Conservation (phyloP, 2,329 filamentous ascomycete genomes). For the Teratosphaeria zuluensis region DNA sequence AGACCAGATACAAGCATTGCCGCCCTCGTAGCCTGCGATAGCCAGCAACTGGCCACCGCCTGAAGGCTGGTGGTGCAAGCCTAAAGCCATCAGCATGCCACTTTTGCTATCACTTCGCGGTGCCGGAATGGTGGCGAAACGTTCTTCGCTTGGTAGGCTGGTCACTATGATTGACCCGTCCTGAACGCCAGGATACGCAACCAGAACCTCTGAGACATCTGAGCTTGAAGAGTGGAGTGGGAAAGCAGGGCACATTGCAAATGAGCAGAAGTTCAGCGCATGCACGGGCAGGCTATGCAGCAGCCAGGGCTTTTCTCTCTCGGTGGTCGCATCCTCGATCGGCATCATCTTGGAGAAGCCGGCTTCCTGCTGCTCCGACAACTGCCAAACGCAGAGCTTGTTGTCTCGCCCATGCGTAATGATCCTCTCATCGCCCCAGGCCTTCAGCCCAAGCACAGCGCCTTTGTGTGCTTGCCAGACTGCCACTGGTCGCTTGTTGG, state of each 20-base stretch:
- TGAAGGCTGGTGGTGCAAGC: constrained; percentile 34
- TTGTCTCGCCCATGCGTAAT: constrained; percentile 53
- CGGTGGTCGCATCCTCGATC: constrained; percentile 46
- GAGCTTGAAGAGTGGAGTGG: neutral
- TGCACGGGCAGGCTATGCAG: constrained; percentile 77
- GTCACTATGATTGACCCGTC: constrained; percentile 66
- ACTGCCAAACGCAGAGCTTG: constrained; percentile 35
- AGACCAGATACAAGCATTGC: constrained; percentile 53
- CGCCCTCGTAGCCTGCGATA: constrained; percentile 76
- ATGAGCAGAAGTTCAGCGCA: constrained; percentile 89
- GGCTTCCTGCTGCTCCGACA: constrained; percentile 58
- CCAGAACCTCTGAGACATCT: constrained; percentile 30
- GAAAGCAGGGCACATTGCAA: constrained; percentile 36
- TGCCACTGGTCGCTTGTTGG: constrained; percentile 67
- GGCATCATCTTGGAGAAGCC: constrained; percentile 60
- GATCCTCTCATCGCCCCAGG: constrained; percentile 62
- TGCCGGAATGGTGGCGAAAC: constrained; percentile 51
- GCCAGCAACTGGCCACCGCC: constrained; percentile 46
- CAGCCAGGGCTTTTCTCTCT: constrained; percentile 66
- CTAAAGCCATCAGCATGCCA: constrained; percentile 85
- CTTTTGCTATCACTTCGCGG: constrained; percentile 39
- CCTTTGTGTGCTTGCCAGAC: constrained; percentile 81
- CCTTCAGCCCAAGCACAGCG: constrained; percentile 63
- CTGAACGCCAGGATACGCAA: constrained; percentile 61
- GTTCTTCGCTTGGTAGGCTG: constrained; percentile 62